phyloP scores from a whole-genome alignment of 208 protist genomes.

The Wallacemonas sp. region DNA sequence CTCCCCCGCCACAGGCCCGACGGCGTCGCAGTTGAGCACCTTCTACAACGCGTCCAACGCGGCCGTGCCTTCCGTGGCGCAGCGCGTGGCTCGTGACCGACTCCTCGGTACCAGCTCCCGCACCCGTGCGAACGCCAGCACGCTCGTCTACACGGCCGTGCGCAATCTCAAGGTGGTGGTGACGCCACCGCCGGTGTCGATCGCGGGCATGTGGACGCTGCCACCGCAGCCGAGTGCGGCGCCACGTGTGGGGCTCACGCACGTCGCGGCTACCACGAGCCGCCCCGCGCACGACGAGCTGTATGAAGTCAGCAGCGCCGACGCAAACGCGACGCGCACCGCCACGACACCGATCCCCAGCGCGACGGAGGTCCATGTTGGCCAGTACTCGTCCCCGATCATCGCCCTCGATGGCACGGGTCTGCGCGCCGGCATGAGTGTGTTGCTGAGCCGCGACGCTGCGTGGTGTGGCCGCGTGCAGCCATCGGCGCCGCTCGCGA shows the following conservation, averaged over 20 bases:
- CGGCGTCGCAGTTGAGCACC: not conserved
- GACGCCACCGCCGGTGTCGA: constrained; percentile 32
- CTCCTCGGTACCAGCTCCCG: constrained; percentile 22
- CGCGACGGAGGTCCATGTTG: constrained; percentile 30
- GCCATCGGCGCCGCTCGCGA: constrained; percentile 11
- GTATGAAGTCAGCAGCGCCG: constrained; percentile 3
- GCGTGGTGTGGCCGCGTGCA: constrained; percentile 41
- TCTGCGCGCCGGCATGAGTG: constrained; percentile 52
- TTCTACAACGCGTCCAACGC: not conserved
- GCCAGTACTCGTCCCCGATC: constrained; percentile 63
- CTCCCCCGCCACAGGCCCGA: not conserved
- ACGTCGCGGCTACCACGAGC: constrained; percentile 22
- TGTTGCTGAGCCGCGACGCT: constrained; percentile 44
- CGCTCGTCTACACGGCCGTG: constrained; percentile 53
- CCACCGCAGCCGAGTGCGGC: constrained; percentile 31
- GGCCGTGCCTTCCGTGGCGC: not conserved
- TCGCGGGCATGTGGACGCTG: constrained; percentile 64
- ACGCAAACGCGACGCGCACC: not conserved
- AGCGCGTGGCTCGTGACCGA: constrained; percentile 2
- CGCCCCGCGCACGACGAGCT: constrained; percentile 29
- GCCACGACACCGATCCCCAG: constrained; percentile 14
- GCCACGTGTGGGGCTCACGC: constrained; percentile 21
- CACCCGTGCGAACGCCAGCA: constrained; percentile 17
- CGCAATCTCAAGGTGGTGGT: constrained; percentile 56
- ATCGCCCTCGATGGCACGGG: constrained; percentile 54